Evolutionary conservation across 495 filamentous ascomycete genomes (phyloP).

Genomic region (Penicillium manginii): DNA sequence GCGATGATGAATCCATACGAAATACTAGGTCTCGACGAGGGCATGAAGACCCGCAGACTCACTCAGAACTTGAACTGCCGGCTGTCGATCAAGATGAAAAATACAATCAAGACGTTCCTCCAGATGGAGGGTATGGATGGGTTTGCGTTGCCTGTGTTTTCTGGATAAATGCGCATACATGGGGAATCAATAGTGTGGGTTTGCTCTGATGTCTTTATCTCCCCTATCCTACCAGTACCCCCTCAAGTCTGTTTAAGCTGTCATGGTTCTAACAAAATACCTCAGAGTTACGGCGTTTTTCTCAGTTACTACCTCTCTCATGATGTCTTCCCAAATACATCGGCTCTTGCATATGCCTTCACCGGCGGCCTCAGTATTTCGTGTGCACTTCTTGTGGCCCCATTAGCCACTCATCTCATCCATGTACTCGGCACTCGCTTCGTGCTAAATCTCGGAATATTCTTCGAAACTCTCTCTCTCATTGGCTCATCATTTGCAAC

Average conservation of each 20-base stretch:
- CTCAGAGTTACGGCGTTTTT: conserved; percentile 66
- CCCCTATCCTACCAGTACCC: too few relatives aligned
- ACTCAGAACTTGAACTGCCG: conserved; percentile 8
- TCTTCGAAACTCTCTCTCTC: conserved; percentile 62
- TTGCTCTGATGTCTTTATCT: background rate
- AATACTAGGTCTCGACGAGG: conserved; percentile 10
- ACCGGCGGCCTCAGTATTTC: conserved; percentile 74
- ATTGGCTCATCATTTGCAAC: conserved; percentile 70
- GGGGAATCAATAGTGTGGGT: conserved; percentile 58
- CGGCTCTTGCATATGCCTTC: conserved; percentile 67
- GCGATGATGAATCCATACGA: conserved; percentile 24
- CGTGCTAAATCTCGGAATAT: conserved; percentile 62
- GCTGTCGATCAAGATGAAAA: conserved; percentile 31
- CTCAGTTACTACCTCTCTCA: conserved; percentile 70
- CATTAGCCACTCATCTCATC: conserved; percentile 63
- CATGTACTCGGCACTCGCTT: conserved; percentile 56
- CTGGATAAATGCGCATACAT: conserved; percentile 59
- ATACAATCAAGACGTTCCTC: conserved; percentile 43
- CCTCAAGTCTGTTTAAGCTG: too few relatives aligned
- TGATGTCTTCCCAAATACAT: conserved; percentile 60
- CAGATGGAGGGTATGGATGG: conserved; percentile 62
- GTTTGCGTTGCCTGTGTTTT: conserved; percentile 54
- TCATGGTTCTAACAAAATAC: background rate
- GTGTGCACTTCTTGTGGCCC: conserved; percentile 64
- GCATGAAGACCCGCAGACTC: conserved; percentile 9